Conservation (phyloP, 2,329 filamentous ascomycete genomes). For the Alternaria panax region DNA sequence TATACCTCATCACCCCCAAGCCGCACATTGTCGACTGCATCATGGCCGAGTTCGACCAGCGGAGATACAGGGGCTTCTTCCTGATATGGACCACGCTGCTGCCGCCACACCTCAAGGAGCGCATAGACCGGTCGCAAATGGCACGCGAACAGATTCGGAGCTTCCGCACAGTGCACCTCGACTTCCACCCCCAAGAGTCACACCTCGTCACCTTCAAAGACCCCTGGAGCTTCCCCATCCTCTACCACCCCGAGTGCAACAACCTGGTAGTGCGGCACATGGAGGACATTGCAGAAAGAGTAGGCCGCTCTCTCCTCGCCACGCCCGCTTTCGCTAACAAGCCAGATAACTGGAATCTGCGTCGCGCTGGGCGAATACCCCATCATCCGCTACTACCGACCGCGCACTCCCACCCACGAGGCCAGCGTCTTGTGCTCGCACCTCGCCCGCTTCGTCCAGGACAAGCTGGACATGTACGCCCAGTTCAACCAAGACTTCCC, state of each 20-base stretch:
- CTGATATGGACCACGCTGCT: slow-evolving; percentile 86
- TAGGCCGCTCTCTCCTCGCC: slow-evolving; percentile 49
- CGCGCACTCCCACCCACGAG: slow-evolving; percentile 78
- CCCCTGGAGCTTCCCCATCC: slow-evolving; percentile 91
- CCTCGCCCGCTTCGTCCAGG: slow-evolving; percentile 88
- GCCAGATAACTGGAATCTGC: slow-evolving; percentile 82
- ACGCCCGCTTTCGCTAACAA: slow-evolving; percentile 7
- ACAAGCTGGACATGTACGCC: slow-evolving; percentile 88
- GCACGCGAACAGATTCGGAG: slow-evolving; percentile 78
- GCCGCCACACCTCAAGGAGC: slow-evolving; percentile 72
- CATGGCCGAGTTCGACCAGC: slow-evolving; percentile 87
- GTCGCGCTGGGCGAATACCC: slow-evolving; percentile 94
- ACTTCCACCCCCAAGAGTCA: slow-evolving; percentile 90
- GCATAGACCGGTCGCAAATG: slow-evolving; percentile 74
- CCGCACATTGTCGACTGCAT: slow-evolving; percentile 92
- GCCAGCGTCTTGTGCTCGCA: slow-evolving; percentile 87
- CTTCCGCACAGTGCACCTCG: slow-evolving; percentile 82
- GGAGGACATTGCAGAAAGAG: slow-evolving; percentile 86
- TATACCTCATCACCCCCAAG: slow-evolving; percentile 88
- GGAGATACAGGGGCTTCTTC: slow-evolving; percentile 79
- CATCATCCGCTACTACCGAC: slow-evolving; percentile 88
- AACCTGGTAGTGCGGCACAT: slow-evolving; percentile 82
- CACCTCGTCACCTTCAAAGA: slow-evolving; percentile 91
- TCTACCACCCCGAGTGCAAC: slow-evolving; percentile 92
- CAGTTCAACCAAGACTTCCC: slow-evolving; percentile 86